Evolutionary conservation across 371 early-diverging fungal genomes (phyloP), one percentile per base, ranked within the genome.

Genomic region (Cokeromyces recurvatus): DNA sequence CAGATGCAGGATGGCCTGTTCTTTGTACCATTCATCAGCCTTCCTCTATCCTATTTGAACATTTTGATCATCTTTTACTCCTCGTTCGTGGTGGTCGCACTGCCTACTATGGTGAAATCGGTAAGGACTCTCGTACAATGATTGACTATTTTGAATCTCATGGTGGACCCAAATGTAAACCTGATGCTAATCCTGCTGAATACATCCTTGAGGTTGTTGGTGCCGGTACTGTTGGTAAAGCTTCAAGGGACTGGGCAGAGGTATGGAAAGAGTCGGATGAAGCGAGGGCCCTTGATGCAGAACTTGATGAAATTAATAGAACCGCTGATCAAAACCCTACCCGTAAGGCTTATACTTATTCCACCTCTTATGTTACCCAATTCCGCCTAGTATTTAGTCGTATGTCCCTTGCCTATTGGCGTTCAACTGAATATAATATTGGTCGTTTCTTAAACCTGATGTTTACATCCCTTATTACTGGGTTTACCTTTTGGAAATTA

Each of bases 21-120:
- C 53, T 81, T 19, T 74, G 71, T 55, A 78, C 81, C 10, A 79
- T 78, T 40, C 85, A 85, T 59, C 85, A 83, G 54, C 85, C 85
- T 22, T 73, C 74, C 19, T 60, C 78, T 7, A 43, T 73, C 32
- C 60, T 85, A 31, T 83, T 83, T 53, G 67, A 71, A 48, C 66
- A 74, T 25, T 85, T 83, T 47, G 81, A 85, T 55, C 68, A 73
- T 15, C 57, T 85, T 10, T 52, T 86, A 11, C 60, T 87, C 4
- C 68, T 87, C 14, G 84, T 79, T 7, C 77, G 81, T 15, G 86
- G 86, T 84, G 84, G 82, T 31, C 35, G 45, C 15, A 48, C 60
- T 16, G 59, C 65, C 4, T 82, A 82, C 59, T 78, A 77, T 66
- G 81, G 84, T 38, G 75, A 78, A 38, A 55, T 82, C 15, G 80